Base-by-base conservation (phyloP, 2,329 filamentous ascomycete species). In the Colletotrichum graminicola region DNA sequence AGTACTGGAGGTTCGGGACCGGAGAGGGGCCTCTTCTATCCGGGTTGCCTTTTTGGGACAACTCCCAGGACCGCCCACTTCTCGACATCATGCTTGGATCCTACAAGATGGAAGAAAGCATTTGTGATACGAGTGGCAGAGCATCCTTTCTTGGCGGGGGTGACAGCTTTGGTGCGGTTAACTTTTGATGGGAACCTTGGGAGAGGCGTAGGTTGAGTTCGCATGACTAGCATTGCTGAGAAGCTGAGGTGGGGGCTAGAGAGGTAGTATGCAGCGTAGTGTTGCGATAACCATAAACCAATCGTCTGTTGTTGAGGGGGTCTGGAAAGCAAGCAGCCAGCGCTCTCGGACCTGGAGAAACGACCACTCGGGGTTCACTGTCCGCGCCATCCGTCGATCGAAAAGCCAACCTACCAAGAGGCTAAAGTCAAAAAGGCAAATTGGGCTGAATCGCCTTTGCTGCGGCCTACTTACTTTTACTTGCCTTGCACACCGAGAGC, bases 221-320 rank as follows among this genome's bases (percentile, higher is more conserved):
- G 69, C 69, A 72, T 72, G 69, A 72, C 69, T 72, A 69, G 69
- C 45, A 69, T 51, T 65, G 26, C 32, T 67, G 67, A 57, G 34
- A 39, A 21, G 34, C 36, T 63, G n/a, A 49, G 36, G 16, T 16
- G 43, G n/a, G 45, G 21, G 21, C 52, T 60, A 71, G 61, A 52
- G 32, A 41, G 51, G 41, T 71, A 45, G 65, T 57, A 29, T 29
- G 63, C 56, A 55, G 51, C 34, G 66, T 60, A 60, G 66, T 47
- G 65, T 60, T 69, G 36, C 23, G 61, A 45, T 26, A 45, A 63
- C 26, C 18, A 51, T 55, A n/a, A n/a, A n/a, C n/a, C n/a, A n/a
- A 43, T 23, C 36, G 36, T 63, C 36, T 45, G 21, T 52, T 45
- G 65, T 60, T 43, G 66, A 55, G 43, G 60, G 43, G 60, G n/a